phyloP scores from a whole-genome alignment of 129 eudicot genomes.

The Pseudognaphalium luteoalbum region DNA sequence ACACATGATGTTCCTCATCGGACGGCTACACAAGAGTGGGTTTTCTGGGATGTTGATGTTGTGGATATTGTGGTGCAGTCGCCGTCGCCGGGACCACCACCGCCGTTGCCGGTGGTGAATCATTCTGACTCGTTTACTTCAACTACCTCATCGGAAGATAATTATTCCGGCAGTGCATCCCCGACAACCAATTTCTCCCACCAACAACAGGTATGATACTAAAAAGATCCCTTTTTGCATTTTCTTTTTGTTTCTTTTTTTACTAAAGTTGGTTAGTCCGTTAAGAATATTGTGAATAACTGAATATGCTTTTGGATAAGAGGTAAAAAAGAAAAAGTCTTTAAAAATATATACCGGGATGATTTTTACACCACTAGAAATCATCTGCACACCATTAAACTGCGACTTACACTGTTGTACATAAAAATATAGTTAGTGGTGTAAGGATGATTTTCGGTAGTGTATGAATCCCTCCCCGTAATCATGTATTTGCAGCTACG shows the following conservation, averaged over 20 bases:
- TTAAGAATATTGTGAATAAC: not conserved
- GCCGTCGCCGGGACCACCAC: constrained; percentile 42
- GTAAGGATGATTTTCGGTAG: too few species aligned
- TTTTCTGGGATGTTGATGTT: constrained; percentile 65
- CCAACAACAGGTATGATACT: not conserved
- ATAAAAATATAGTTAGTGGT: too few species aligned
- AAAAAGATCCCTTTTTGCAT: too few species aligned
- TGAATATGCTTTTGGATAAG: not conserved
- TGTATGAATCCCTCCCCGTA: too few species aligned
- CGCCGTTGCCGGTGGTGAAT: constrained; percentile 22
- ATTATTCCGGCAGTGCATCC: not conserved
- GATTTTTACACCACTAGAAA: too few species aligned
- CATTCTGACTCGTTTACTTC: not conserved
- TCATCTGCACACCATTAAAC: too few species aligned
- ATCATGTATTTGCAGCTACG: too few species aligned
- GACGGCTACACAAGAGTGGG: constrained; percentile 63
- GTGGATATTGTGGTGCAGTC: constrained; percentile 51
- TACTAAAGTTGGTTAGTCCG: not conserved
- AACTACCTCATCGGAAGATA: not conserved
- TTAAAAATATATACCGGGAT: too few species aligned
- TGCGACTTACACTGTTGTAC: too few species aligned
- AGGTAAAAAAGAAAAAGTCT: not conserved
- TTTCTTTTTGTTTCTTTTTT: too few species aligned
- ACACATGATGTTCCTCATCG: constrained; percentile 73
- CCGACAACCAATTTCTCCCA: not conserved